These are phyloP conservation scores for Candida tetrigidarum DNA, from an alignment of 1,139 yeast genomes.

Conservation along the genomic window DNA sequence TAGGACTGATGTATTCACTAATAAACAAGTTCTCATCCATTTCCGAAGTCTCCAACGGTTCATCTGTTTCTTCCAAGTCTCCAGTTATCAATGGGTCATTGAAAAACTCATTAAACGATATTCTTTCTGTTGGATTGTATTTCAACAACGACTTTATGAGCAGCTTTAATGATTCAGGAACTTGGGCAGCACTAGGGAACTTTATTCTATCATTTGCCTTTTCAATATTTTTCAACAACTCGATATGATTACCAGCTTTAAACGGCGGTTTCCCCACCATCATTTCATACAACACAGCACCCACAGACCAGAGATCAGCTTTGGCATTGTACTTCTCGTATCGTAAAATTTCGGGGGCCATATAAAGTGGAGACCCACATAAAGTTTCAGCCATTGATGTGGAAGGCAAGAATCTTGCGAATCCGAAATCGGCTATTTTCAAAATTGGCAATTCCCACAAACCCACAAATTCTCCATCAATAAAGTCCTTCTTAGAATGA, in stretches of 20 bases:
- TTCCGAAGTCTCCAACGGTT: constrained; percentile 68
- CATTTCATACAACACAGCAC: constrained; percentile 96
- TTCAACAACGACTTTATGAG: constrained; percentile 77
- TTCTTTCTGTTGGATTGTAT: constrained; percentile 84
- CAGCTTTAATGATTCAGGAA: constrained; percentile 64
- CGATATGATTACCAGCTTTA: constrained; percentile 90
- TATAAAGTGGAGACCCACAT: constrained; percentile 96
- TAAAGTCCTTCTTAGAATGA: constrained; percentile 63
- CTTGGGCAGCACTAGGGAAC: constrained; percentile 68
- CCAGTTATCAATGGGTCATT: constrained; percentile 56
- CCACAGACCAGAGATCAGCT: constrained; percentile 98
- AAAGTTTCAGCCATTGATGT: constrained; percentile 95
- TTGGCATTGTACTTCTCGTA: constrained; percentile 96
- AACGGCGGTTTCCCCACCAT: constrained; percentile 95
- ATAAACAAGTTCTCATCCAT: constrained; percentile 81
- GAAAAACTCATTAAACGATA: constrained; percentile 88
- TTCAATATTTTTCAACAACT: constrained; percentile 82
- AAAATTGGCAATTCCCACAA: constrained; percentile 87
- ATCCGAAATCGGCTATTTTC: constrained; percentile 96
- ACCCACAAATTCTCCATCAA: constrained; percentile 65
- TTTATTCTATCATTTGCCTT: constrained; percentile 74
- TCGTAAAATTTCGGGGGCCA: constrained; percentile 97
- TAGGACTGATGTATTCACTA: constrained; percentile 70
- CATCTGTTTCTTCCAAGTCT: constrained; percentile 51
- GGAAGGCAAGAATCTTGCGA: constrained; percentile 91